A percentile compares a stretch with the other conserved stretches of the same genome.
phyloP scores from a whole-genome alignment of 306 rosid genomes.

The Fragaria nilgerrensis region DNA sequence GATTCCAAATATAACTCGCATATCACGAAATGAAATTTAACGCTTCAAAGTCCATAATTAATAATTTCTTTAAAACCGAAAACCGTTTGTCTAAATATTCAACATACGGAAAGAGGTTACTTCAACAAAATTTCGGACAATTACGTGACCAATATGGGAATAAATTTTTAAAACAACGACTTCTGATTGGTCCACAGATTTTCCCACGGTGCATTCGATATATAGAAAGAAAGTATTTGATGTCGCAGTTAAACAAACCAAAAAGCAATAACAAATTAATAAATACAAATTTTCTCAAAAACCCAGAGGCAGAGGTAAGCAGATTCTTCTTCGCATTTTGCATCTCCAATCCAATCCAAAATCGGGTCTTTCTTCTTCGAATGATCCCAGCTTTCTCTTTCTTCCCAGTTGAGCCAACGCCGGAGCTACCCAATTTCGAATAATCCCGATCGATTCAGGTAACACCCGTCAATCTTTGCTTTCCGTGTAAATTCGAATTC shows the following conservation, averaged over 20 bases:
- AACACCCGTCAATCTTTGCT: not conserved
- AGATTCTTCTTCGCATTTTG: not conserved
- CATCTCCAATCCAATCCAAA: not conserved
- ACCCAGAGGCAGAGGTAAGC: not conserved
- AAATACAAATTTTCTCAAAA: not conserved
- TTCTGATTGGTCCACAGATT: too few relatives aligned
- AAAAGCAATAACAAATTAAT: not conserved
- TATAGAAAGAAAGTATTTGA: not conserved
- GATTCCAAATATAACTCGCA: too few relatives aligned
- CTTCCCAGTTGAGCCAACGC: not conserved
- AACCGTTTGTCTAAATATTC: too few relatives aligned
- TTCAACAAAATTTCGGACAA: too few relatives aligned
- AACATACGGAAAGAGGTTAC: too few relatives aligned
- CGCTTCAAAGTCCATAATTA: not conserved
- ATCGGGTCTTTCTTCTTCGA: not conserved
- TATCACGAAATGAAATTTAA: too few relatives aligned
- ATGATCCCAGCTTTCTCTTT: not conserved
- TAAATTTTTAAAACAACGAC: too few relatives aligned
- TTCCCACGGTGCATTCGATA: too few relatives aligned
- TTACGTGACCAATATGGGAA: too few relatives aligned
- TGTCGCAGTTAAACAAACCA: not conserved
- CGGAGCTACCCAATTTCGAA: not conserved
- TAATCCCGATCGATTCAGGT: slow-evolving; percentile 1
- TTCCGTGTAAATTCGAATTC: not conserved
- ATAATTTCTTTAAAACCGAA: not conserved